A percentile compares a stretch with the other conserved stretches of the same genome.
Evolutionary conservation across 2,329 filamentous ascomycete genomes (phyloP).

Genomic region (Ophiognomonia clavigignenti-juglandacearum): DNA sequence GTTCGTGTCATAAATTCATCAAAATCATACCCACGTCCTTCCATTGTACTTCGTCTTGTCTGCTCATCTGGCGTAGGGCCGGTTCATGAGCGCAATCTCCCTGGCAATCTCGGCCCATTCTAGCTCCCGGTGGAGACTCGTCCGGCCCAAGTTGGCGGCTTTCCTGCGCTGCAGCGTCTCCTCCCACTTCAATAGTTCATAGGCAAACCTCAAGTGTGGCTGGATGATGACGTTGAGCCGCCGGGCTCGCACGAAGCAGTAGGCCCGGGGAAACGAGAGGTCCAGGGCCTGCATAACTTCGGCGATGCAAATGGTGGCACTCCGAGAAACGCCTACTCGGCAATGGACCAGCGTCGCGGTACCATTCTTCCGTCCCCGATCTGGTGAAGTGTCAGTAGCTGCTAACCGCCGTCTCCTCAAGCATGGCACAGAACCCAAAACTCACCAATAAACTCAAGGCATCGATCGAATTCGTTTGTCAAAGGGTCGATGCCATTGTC

Average conservation of each 20-base stretch:
- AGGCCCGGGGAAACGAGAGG: conserved; percentile 84
- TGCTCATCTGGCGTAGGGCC: conserved; percentile 71
- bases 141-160: conserved; percentile 33
- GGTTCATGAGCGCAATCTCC: conserved; percentile 94
- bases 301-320: conserved; percentile 97
- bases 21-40: conserved; percentile 2
- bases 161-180: conserved; percentile 59
- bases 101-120: conserved; percentile 87
- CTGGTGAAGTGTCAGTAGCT: conserved; percentile 38
- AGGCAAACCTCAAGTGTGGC: conserved; percentile 89
- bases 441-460: conserved; percentile 88
- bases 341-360: conserved; percentile 93
- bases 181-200: conserved; percentile 95
- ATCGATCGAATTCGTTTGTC: conserved; percentile 78
- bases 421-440: background rate
- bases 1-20: conserved; percentile 11
- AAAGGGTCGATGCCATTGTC: conserved; percentile 96
- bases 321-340: conserved; percentile 90
- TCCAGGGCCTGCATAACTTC: conserved; percentile 84
- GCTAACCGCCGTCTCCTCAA: background rate
- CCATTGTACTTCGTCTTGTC: background rate
- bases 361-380: conserved; percentile 69
- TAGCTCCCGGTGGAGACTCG: conserved; percentile 63
- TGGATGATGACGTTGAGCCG: conserved; percentile 97
- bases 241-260: conserved; percentile 91